These are phyloP conservation scores for Cardiospermum halicacabum DNA, from an alignment of 345 rosid species.

Conservation along the genomic window DNA sequence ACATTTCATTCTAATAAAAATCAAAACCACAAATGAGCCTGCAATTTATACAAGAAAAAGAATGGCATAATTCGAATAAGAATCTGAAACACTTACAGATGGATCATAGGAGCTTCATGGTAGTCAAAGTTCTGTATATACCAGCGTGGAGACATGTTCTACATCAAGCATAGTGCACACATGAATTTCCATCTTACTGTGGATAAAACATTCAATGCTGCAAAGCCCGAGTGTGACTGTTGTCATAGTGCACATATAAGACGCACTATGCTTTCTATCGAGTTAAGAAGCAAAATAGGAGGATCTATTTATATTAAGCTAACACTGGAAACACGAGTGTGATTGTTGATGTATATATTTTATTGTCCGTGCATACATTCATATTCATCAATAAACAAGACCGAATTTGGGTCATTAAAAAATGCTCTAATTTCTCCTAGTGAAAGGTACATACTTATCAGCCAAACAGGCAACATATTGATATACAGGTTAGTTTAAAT, in stretches of 20 bases:
- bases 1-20: background rate
- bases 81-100: slow-evolving; percentile 56
- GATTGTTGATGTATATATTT: background rate
- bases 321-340: background rate
- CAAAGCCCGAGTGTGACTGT: background rate
- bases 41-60: too few species aligned
- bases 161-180: slow-evolving; percentile 14
- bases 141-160: slow-evolving; percentile 90
- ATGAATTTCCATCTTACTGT: background rate
- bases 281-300: slow-evolving; percentile 6
- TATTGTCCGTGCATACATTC: background rate
- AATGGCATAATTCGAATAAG: slow-evolving; percentile 4
- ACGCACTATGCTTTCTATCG: slow-evolving; percentile 49
- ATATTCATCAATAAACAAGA: background rate
- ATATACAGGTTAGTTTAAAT: background rate
- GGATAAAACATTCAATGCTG: background rate
- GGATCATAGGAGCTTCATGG: slow-evolving; percentile 62
- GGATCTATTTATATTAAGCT: background rate
- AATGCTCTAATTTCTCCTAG: background rate
- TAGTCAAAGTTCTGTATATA: slow-evolving; percentile 76
- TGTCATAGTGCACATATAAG: slow-evolving; percentile 35
- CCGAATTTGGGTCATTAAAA: background rate
- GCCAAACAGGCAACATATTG: background rate
- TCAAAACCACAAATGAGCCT: background rate
- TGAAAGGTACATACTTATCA: background rate